Base-by-base conservation (phyloP, 768 basidiomycete species). In the Kwoniella newhampshirensis region DNA sequence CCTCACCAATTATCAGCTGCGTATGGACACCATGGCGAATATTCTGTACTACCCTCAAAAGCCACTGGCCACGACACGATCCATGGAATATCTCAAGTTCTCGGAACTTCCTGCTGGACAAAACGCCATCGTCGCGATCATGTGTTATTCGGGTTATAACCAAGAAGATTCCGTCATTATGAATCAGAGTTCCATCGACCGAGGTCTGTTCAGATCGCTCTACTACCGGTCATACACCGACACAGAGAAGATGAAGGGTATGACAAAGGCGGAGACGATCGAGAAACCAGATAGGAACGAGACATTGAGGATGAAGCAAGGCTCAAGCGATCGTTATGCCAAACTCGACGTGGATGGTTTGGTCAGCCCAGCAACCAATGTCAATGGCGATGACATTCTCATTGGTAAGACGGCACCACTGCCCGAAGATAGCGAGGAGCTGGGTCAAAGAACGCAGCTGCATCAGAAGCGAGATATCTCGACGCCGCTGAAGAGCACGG, bases 161-260 rank as follows among this genome's bases (percentile, higher is more conserved):
- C 96, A 99, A 79, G 96, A 98, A 84, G 96, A 99, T 83, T 99
- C 96, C 62, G 96, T 99, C 78, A 98, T 99, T 79, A 97, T 99
- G 94, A 98, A 98, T 76, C 96, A 99, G 78, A 91, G 89, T 67
- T 94, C 96, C 25, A 89, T 99, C 66, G 94, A 99, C 73, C 89
- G 96, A 57, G 94, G 96, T 57, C 82, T 99, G 27, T 99, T 99
- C 87, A 85, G 94, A 35, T 94, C 91, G 81, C 89, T 99, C 69
- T 99, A 98, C 77, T 98, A 97, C 76, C 85, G 96, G 67, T 91
- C 91, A 69, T 97, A 97, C 74, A 96, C 93, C 87, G 96, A 99
- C 77, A 82, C 92, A 49, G 96, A 98, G 80, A 97, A 98, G 83
- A 91, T 89, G 79, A 88, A 87, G 64, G 96, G 96, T 20, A 82